Evolutionary conservation across 768 basidiomycete species (phyloP), one percentile per base, ranked within the genome.

Genomic region (Lepiota brunneoincarnata): DNA sequence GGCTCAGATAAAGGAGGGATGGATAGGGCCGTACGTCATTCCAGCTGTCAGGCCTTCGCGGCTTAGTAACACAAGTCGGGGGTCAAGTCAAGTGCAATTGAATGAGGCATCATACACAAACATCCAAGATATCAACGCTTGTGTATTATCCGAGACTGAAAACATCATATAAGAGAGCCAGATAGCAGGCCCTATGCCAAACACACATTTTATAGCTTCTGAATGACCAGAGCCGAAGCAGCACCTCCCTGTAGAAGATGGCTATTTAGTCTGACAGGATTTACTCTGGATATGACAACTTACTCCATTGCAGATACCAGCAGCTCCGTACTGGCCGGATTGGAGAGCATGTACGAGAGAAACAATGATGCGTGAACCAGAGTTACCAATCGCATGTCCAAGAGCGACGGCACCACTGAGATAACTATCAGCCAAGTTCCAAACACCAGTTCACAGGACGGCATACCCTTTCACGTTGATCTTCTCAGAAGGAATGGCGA

Each of bases 281-380:
- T 46, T 17, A 48, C 24, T 24, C n/a, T 17, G 35, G 11, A 34
- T 41, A 40, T 42, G 26, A 55, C 11, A 6, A 79, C 93, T 70
- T 69, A 95, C 93, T 59, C 94, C 96, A 65, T 98, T 98, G 82
- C 96, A 98, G 61, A 98, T 88, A 69, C 89, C 94, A 36, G 95
- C 96, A 51, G 91, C 93, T 61, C 95, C 96, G 64, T 95, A 97
- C 74, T 98, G 79, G 36, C 95, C 95, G 2, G 86, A 69, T 77
- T 96, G 87, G 60, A 98, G 83, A n/a, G 88, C 84, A 67, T 98
- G 94, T 3, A 92, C 77, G 17, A 98, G 81, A 5, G 96, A 91
- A 23, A 98, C 95, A 45, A 98, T 79, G 72, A 98, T 98, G 47
- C 96, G 87, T 43, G 91, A 83, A 17, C 96, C 96, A 36, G 93